Percentiles rank a stretch among this genome's conserved stretches.
Conservation (phyloP, 768 basidiomycete genomes). For the Termitomyces bulborhizus region DNA sequence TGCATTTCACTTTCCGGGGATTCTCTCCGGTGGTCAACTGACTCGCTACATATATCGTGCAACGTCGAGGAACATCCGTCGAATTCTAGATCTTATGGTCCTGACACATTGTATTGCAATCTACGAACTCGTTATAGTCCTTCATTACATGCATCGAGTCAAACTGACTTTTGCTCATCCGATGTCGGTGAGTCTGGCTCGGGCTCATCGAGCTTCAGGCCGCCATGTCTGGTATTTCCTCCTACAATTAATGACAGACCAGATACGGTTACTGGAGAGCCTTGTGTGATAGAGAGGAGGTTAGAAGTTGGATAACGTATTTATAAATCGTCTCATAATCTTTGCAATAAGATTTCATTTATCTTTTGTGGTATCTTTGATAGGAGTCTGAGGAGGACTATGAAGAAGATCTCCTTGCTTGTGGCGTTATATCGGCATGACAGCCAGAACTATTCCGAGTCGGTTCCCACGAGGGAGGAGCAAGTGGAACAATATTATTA, state of each 20-base stretch:
- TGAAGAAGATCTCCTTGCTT: too few relatives aligned
- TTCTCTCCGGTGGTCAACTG: conserved; percentile 2
- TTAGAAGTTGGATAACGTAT: too few relatives aligned
- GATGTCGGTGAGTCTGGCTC: not conserved
- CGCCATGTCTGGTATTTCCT: not conserved
- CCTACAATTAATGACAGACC: not conserved
- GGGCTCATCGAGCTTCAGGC: too few relatives aligned
- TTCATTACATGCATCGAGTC: not conserved
- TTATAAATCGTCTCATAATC: too few relatives aligned
- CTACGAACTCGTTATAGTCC: too few relatives aligned
- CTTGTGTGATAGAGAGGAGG: too few relatives aligned
- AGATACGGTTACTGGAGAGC: too few relatives aligned
- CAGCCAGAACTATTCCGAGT: not conserved
- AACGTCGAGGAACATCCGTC: not conserved
- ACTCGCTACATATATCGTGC: not conserved
- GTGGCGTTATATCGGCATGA: not conserved
- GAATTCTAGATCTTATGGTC: too few relatives aligned
- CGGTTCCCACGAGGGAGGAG: not conserved
- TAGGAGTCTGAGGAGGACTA: not conserved
- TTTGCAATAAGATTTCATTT: not conserved
- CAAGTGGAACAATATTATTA: not conserved
- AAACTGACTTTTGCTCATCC: not conserved
- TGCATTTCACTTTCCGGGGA: not conserved
- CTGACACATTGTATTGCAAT: not conserved
- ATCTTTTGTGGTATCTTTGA: not conserved